phyloP scores from a whole-genome alignment of 768 basidiomycete species.

The Boletus sp. region DNA sequence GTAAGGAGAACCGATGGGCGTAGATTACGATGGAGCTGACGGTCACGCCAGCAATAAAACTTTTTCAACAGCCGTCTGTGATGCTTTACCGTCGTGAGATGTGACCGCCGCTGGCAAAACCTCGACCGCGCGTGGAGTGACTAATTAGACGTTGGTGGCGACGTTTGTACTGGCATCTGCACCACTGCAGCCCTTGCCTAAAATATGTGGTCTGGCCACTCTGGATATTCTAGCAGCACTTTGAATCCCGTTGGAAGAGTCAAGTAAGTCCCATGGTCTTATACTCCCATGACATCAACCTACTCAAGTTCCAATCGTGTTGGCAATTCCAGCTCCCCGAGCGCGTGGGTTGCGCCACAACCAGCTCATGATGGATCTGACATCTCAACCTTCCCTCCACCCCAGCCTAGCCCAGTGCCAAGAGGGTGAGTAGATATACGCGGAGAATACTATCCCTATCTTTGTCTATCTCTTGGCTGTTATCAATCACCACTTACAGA shows the following conservation, averaged over 20 bases:
- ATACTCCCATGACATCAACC: not conserved
- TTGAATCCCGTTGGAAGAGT: not conserved
- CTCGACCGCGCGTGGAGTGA: too few relatives aligned
- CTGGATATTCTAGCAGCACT: slow-evolving; percentile 6
- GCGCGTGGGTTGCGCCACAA: slow-evolving; percentile 11
- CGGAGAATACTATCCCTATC: not conserved
- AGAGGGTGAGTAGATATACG: slow-evolving; percentile 13
- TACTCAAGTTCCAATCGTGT: not conserved
- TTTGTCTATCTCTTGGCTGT: not conserved
- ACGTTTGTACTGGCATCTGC: too few relatives aligned
- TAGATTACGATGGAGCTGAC: too few relatives aligned
- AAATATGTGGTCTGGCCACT: slow-evolving; percentile 5
- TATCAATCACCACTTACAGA: slow-evolving; percentile 41
- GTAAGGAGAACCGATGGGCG: too few relatives aligned
- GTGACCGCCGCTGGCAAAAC: too few relatives aligned
- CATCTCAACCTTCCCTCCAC: not conserved
- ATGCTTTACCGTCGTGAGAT: too few relatives aligned
- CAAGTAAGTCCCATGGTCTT: slow-evolving; percentile 12
- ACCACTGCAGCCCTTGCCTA: not conserved
- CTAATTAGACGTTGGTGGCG: too few relatives aligned
- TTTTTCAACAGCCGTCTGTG: too few relatives aligned
- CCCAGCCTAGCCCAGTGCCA: slow-evolving; percentile 1
- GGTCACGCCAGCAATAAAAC: too few relatives aligned
- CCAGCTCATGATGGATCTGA: not conserved
- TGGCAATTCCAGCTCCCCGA: slow-evolving; percentile 9